Base-by-base conservation (phyloP, 257 asterid genomes). In the Capsicum rhomboideum region DNA sequence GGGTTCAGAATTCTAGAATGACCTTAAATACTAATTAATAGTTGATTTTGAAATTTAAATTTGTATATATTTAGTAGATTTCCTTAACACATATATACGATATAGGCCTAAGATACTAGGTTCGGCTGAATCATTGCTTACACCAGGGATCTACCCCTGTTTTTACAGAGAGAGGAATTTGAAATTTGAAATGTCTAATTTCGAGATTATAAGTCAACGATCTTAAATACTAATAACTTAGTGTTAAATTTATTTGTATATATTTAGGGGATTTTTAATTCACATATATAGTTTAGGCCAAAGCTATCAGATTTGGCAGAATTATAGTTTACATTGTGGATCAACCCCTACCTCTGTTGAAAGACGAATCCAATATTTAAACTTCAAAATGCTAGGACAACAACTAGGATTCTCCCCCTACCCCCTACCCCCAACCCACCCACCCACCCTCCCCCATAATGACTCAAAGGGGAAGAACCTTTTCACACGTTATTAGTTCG, bases 301-400 rank as follows among this genome's bases (percentile, higher is more conserved):
- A 58, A 21, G 4, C 12, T 23, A 9, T 11, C 10, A 2, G 2
- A 4, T 58, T 58, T 10, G 6, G 3, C 0, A 1, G 8, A 4
- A 59, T 4, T 29, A n/a, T 23, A 10, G 0, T 23, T 23, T 61
- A 10, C 4, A 61, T 1, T 26, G 9, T 61, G 37, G 5, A 26
- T 26, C 9, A 23, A 5, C 0, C 9, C 1, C 2, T 23, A 4
- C 11, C 17, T 23, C 2, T 4, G 1, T 0, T 1, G 0, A 21
- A 1, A 4, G 8, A 58, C 0, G 31, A 58, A 58, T 21, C 21
- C 17, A 21, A 0, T 58, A 58, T 58, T n/a, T 21, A 58, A 54
- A 58, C 7, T 58, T 10, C 0, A 21, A 10, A 59, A 58, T 58
- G 9, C 0, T 58, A 58, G 2, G n/a, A n/a, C n/a, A n/a, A n/a